These are phyloP conservation scores for Coemansia guatemalensis DNA, from an alignment of 192 early-diverging fungal genomes.

Conservation along the genomic window DNA sequence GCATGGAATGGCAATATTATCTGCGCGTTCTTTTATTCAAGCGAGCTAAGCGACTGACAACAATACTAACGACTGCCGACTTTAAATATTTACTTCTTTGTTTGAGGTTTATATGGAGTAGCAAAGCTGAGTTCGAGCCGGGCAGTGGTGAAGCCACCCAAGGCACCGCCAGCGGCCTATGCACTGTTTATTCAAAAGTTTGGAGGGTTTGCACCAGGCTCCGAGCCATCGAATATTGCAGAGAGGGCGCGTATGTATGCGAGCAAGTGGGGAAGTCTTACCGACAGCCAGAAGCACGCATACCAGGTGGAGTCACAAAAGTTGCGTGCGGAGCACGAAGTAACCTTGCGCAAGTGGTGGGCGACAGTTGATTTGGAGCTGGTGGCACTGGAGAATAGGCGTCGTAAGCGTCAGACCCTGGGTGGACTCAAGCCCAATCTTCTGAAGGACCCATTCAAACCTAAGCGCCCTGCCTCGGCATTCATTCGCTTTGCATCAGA, in stretches of 20 bases:
- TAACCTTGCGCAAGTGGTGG: conserved; percentile 40
- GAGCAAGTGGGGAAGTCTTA: conserved; percentile 21
- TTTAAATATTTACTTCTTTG: not conserved
- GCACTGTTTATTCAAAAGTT: conserved; percentile 13
- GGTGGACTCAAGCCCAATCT: conserved; percentile 10
- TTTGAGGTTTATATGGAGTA: not conserved
- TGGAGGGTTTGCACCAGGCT: not conserved
- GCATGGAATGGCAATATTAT: not conserved
- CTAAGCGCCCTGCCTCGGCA: conserved; percentile 27
- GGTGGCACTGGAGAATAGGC: conserved; percentile 43
- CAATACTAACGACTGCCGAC: not conserved
- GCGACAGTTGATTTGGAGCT: conserved; percentile 19
- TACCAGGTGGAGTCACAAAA: conserved; percentile 6
- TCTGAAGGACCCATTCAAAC: conserved; percentile 41
- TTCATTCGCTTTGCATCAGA: conserved; percentile 15
- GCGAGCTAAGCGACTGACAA: not conserved
- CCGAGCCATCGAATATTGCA: conserved; percentile 1
- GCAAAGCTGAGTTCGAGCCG: conserved; percentile 15
- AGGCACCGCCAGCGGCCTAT: conserved; percentile 7
- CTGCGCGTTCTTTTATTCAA: not conserved
- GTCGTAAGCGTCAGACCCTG: conserved; percentile 19
- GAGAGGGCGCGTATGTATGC: conserved; percentile 11
- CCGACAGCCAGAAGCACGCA: conserved; percentile 13
- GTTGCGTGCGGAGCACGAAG: conserved; percentile 11
- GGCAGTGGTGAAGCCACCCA: conserved; percentile 13